Evolutionary conservation across 306 rosid genomes (phyloP), one percentile per base, ranked within the genome.

Genomic region (Gillenia trifoliata): DNA sequence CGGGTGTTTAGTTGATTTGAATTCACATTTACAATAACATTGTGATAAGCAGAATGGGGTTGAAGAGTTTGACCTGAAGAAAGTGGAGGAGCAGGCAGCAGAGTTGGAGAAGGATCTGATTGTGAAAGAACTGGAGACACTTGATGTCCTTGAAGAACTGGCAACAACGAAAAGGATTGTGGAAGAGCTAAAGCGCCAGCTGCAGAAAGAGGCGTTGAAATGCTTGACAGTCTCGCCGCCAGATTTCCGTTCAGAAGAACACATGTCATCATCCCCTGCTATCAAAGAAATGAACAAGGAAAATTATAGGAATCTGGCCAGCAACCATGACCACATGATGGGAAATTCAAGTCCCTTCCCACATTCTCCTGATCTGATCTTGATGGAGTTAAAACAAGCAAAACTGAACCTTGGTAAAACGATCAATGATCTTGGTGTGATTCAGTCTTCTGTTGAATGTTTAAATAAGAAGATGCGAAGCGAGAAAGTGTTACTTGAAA

Each of bases 31-130:
- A 16, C 5, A 12, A 45, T 45, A 45, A 15, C 52, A 29, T 80
- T 80, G 26, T 83, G 26, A 60, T 83, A 49, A 78, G 84, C 96
- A 89, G 96, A 82, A 82, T 63, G 85, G 82, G 56, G 69, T 66
- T 59, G 92, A 87, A 74, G 89, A 83, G 61, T 90, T 94, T 30
- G 96, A 94, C 85, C 82, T 94, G 49, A 94, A 92, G 87, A 93
- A 77, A 78, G 89, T 93, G 85, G 98, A 89, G 80, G 98, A 90
- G 78, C 93, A 89, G 78, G 96, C 99, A 15, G 88, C 96, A 6
- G 91, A 92, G 86, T 81, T 94, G 83, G 99, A 94, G 85, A 94
- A 94, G 85, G 96, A 94, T 83, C 85, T 94, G 81, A 94, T 94
- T 31, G 96, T 94, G 40, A 94, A 94, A 72, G 99, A 94, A 77